Percentiles rank a stretch among this genome's conserved stretches.
Conservation (phyloP, 345 rosid genomes). For the Aquilaria sinensis region DNA sequence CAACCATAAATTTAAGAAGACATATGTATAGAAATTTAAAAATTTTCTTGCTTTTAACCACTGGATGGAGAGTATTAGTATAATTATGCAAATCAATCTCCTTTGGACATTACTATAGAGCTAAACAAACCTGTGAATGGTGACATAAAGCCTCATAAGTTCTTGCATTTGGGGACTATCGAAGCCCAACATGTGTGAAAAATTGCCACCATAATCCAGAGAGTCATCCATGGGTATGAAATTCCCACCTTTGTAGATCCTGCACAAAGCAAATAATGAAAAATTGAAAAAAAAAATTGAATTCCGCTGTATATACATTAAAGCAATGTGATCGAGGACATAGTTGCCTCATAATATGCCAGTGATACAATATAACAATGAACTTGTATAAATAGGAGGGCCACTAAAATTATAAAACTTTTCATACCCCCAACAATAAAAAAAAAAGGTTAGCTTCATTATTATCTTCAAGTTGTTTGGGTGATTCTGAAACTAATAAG, state of each 20-base stretch:
- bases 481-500: too few species aligned
- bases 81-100: not conserved
- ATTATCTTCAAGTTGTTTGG: too few species aligned
- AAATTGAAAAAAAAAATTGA: conserved; percentile 14
- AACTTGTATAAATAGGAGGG: too few species aligned
- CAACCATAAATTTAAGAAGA: not conserved
- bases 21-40: not conserved
- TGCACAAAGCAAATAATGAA: conserved; percentile 5
- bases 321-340: conserved; percentile 9
- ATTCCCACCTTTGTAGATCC: conserved; percentile 82
- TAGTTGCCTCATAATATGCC: not conserved
- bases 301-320: conserved; percentile 4
- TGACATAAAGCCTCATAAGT: conserved; percentile 97
- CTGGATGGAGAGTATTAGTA: conserved; percentile 1
- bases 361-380: too few species aligned
- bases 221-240: conserved; percentile 59
- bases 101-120: not conserved
- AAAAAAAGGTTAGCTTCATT: too few species aligned
- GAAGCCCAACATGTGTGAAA: conserved; percentile 90
- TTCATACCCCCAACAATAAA: too few species aligned
- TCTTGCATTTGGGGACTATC: conserved; percentile 79
- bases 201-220: conserved; percentile 93
- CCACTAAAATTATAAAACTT: too few species aligned
- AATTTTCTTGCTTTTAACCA: not conserved
- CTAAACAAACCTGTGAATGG: conserved; percentile 72